Base-by-base conservation (phyloP, 2,329 filamentous ascomycete species). In the Arthrobotrys conoides region DNA sequence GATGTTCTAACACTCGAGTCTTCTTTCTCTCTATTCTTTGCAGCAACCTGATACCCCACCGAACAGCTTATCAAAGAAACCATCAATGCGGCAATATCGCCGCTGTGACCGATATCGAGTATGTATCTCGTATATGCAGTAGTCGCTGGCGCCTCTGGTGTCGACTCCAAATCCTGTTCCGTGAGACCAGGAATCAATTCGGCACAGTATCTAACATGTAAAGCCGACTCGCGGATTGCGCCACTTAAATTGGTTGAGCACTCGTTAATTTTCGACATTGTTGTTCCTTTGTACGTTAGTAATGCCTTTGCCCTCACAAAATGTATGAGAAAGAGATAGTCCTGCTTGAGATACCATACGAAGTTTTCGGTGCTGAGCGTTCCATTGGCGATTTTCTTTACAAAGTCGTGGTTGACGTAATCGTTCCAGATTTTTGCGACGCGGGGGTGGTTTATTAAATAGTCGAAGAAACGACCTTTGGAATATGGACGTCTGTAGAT, bases 291-390 rank as follows among this genome's bases (percentile, higher is more conserved):
- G 85, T 96, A 97, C 0, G 91, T 90, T 1, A 93, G 92, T 8
- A 98, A 87, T 6, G 93, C 91, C 83, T 94, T 95, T 55, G 94
- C 94, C 81, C 95, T 88, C 1, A 94, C 91, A 84, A 97, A 98
- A 82, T 97, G 94, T 82, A 96, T 92, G 51, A 97, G 86, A 83
- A 96, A 98, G 3, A 97, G 87, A 82, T 97, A 97, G 82, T 98
- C 95, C 82, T 98, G 95, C 9, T 96, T 88, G 71, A 98, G 89
- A 83, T 97, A 98, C 46, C 91, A 88, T 84, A 94, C 96, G 87
- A 97, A 98, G 0, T 90, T 91, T 51, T 92, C 89, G 0, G 91
- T 81, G 0, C 92, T 91, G 20, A 98, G 86, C 6, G 89, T 91
- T 0, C 93, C 94, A 75, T 91, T 87, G 0, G 92, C 94, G 83